Percentiles rank a stretch among this genome's conserved stretches.
Evolutionary conservation across 2,329 filamentous ascomycete genomes (phyloP).

Genomic region (Didymella exigua): DNA sequence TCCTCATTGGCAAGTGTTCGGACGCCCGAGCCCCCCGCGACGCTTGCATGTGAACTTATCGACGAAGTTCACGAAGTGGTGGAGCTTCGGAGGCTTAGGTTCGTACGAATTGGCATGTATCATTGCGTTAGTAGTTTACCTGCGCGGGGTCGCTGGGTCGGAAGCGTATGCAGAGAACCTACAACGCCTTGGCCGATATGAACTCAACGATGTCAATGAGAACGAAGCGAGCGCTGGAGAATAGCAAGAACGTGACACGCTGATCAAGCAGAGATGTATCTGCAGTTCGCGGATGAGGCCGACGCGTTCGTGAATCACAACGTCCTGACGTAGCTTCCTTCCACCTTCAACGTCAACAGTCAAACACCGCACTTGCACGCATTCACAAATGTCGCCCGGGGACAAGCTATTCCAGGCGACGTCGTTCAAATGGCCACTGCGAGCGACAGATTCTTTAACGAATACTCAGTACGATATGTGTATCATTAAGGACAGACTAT

Average conservation of each 20-base stretch:
- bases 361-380: neutral
- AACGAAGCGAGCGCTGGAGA: too few species aligned
- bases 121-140: neutral
- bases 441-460: too few species aligned
- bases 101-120: slow-evolving; percentile 1
- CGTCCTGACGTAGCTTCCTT: neutral
- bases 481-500: slow-evolving; percentile 14
- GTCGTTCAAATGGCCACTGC: too few species aligned
- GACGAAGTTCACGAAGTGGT: neutral
- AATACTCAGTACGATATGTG: neutral
- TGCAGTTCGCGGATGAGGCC: neutral
- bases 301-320: neutral
- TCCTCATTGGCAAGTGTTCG: slow-evolving; percentile 4
- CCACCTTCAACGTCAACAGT: neutral
- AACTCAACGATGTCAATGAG: neutral
- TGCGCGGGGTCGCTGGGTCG: too few species aligned
- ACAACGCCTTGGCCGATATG: neutral
- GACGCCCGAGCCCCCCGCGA: neutral
- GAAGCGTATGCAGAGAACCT: neutral
- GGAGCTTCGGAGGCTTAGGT: neutral
- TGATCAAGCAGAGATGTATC: neutral
- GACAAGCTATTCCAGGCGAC: too few species aligned
- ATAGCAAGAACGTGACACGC: neutral
- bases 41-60: slow-evolving; percentile 4
- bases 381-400: neutral